Percentiles rank a stretch among this genome's conserved stretches.
phyloP scores from a whole-genome alignment of 257 asterid genomes.

The Anisodus acutangulus region DNA sequence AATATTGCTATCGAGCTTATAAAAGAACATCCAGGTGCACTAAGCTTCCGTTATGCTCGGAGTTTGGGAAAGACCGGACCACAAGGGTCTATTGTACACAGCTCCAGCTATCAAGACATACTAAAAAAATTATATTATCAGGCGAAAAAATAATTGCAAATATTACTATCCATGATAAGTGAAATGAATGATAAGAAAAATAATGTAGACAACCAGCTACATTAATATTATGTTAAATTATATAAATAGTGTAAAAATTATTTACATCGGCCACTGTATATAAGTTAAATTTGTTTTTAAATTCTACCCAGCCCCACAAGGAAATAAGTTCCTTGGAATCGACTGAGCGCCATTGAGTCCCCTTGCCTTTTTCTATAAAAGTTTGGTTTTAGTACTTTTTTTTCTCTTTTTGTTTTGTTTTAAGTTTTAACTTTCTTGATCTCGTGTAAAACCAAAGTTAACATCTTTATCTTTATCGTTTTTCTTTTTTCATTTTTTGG shows the following conservation, averaged over 20 bases:
- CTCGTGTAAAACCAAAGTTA: conserved; percentile 25
- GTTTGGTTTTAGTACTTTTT: neutral
- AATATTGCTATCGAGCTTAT: neutral
- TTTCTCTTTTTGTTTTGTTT: neutral
- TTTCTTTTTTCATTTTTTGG: neutral
- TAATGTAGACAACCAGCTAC: too few species aligned
- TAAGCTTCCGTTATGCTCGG: too few species aligned
- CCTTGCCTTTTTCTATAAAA: neutral
- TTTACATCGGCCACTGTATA: too few species aligned
- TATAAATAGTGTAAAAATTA: too few species aligned
- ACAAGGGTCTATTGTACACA: too few species aligned
- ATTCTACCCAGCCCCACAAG: neutral
- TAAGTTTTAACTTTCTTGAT: neutral
- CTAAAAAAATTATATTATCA: too few species aligned
- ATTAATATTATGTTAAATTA: too few species aligned
- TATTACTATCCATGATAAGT: too few species aligned
- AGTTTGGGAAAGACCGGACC: too few species aligned
- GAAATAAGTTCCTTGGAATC: neutral
- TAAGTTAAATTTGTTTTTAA: neutral
- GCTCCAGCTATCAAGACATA: too few species aligned
- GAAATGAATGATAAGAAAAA: too few species aligned
- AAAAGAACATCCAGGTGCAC: neutral
- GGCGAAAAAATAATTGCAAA: too few species aligned
- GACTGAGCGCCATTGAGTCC: neutral
- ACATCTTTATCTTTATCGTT: neutral